Conservation (phyloP, 192 early-diverging fungal genomes). For the Radiomyces spectabilis region DNA sequence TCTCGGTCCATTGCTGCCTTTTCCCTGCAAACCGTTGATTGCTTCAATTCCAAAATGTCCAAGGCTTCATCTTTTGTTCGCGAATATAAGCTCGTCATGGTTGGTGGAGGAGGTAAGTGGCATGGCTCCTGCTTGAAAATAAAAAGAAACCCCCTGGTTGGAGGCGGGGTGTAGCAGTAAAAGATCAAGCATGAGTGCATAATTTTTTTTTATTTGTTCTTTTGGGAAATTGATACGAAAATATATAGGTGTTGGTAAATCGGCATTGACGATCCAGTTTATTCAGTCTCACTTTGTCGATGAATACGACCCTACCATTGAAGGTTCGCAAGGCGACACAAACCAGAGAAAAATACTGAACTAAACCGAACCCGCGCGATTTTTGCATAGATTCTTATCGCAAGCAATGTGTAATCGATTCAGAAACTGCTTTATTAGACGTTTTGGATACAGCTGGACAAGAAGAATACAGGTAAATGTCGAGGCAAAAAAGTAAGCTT, state of each 20-base stretch:
- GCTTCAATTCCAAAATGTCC: too few species aligned
- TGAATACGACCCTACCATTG: constrained; percentile 97
- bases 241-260: constrained; percentile 68
- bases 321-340: constrained; percentile 39
- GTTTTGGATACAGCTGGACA: constrained; percentile 96
- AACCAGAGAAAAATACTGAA: neutral
- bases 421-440: constrained; percentile 81
- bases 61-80: constrained; percentile 33
- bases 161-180: too few species aligned
- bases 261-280: constrained; percentile 80
- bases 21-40: too few species aligned
- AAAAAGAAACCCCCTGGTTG: neutral
- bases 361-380: neutral
- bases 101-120: constrained; percentile 71
- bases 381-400: constrained; percentile 79
- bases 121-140: neutral
- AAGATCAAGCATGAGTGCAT: neutral
- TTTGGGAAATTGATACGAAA: neutral
- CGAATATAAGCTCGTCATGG: constrained; percentile 74
- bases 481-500: neutral
- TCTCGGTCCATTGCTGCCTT: too few species aligned
- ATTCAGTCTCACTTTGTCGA: constrained; percentile 81
- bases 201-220: neutral
- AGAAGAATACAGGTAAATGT: constrained; percentile 72
- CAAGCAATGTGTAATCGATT: constrained; percentile 95